phyloP scores from a whole-genome alignment of 192 early-diverging fungal genomes.

The Coemansia sp. region DNA sequence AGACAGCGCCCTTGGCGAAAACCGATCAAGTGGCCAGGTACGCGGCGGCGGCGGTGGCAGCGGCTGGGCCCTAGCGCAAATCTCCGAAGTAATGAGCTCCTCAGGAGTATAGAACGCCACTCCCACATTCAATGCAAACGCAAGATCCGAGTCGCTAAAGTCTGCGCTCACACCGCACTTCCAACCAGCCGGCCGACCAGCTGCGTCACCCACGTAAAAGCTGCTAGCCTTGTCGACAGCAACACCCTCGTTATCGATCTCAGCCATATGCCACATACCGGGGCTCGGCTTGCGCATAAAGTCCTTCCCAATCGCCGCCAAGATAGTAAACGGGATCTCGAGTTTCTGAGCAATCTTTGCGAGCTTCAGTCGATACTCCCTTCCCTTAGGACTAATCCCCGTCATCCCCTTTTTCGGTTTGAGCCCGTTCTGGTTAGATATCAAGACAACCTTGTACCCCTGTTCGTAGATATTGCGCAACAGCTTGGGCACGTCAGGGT shows the following conservation, averaged over 20 bases:
- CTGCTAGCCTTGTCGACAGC: conserved; percentile 56
- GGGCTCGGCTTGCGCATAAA: conserved; percentile 52
- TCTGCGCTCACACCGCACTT: conserved; percentile 62
- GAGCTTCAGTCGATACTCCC: conserved; percentile 58
- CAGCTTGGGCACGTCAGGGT: conserved; percentile 57
- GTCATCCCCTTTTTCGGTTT: conserved; percentile 9
- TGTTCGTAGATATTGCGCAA: conserved; percentile 60
- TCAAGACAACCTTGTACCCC: conserved; percentile 56
- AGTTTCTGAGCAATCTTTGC: conserved; percentile 77
- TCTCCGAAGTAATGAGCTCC: conserved; percentile 63
- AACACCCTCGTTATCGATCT: conserved; percentile 29
- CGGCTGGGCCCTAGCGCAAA: conserved; percentile 17
- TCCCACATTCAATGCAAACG: conserved; percentile 75
- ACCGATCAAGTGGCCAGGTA: conserved; percentile 9
- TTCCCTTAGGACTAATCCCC: conserved; percentile 18
- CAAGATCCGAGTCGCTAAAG: conserved; percentile 80
- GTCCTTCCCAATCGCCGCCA: conserved; percentile 69
- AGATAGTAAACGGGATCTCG: conserved; percentile 66
- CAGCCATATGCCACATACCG: conserved; percentile 44
- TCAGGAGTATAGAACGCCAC: conserved; percentile 83
- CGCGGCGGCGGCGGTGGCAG: conserved; percentile 22
- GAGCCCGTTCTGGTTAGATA: conserved; percentile 39
- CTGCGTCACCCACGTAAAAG: conserved; percentile 93
- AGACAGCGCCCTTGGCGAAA: conserved; percentile 5
- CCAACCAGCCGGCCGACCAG: conserved; percentile 74